Evolutionary conservation across 2,329 filamentous ascomycete genomes (phyloP).

Genomic region (Penicillium janthinellum): DNA sequence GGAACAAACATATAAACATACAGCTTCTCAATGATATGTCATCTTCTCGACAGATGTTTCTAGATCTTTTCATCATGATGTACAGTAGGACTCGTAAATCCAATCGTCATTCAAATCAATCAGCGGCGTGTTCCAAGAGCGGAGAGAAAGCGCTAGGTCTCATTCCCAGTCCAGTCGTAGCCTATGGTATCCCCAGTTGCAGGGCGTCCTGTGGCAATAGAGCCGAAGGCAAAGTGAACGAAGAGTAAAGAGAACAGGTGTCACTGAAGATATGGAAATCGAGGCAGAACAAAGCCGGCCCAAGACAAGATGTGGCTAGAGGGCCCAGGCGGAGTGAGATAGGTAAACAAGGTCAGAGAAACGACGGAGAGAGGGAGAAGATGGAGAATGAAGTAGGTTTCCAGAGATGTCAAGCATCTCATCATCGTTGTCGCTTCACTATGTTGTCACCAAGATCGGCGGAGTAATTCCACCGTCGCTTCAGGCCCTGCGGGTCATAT

Average conservation of each 20-base stretch:
- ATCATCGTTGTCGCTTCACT: conserved; percentile 38
- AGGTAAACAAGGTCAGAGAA: background rate
- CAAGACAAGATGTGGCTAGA: background rate
- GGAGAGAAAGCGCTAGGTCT: background rate
- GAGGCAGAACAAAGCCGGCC: background rate
- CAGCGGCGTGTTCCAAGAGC: background rate
- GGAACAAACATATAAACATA: background rate
- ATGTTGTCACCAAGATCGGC: conserved; percentile 35
- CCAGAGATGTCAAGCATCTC: background rate
- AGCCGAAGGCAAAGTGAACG: background rate
- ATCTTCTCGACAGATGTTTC: background rate
- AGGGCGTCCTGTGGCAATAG: background rate
- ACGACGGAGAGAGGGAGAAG: background rate
- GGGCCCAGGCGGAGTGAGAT: background rate
- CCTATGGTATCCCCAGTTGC: background rate
- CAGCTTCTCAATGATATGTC: background rate
- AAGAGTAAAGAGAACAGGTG: background rate
- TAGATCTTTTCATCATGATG: conserved; percentile 8
- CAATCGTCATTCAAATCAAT: conserved; percentile 3
- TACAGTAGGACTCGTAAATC: conserved; percentile 8
- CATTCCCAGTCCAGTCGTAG: background rate
- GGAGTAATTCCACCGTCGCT: conserved; percentile 48
- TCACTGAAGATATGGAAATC: background rate
- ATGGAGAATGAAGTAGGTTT: background rate
- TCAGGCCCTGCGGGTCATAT: conserved; percentile 49